Evolutionary conservation across 1,139 yeast species (phyloP).

Genomic region (Pneumocystis oryctolagi): DNA sequence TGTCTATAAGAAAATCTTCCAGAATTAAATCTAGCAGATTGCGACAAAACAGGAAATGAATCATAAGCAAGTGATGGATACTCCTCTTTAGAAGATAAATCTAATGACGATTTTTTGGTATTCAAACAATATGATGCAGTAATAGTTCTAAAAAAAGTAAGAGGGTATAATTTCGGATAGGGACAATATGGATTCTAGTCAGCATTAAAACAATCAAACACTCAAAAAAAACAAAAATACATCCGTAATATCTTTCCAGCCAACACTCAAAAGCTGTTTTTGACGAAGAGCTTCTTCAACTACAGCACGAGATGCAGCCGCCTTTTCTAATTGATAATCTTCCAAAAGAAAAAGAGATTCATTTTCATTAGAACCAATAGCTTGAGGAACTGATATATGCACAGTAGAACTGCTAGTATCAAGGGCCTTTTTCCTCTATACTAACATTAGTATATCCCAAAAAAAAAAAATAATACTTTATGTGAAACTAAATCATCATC

Average conservation of each 20-base stretch:
- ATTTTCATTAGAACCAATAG: slow-evolving; percentile 6
- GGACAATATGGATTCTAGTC: slow-evolving; percentile 66
- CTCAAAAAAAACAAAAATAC: slow-evolving; percentile 34
- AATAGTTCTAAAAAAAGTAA: slow-evolving; percentile 16
- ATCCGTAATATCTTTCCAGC: slow-evolving; percentile 74
- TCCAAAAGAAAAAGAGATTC: slow-evolving; percentile 58
- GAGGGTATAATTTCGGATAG: slow-evolving; percentile 45
- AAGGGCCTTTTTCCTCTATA: not conserved
- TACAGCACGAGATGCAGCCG: slow-evolving; percentile 61
- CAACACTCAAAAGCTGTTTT: slow-evolving; percentile 54
- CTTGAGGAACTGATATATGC: slow-evolving; percentile 4
- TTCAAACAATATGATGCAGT: slow-evolving; percentile 2
- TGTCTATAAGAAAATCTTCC: slow-evolving; percentile 42
- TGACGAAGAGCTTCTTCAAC: slow-evolving; percentile 70
- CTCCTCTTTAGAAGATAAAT: slow-evolving; percentile 7
- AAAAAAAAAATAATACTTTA: slow-evolving; percentile 31
- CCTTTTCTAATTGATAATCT: slow-evolving; percentile 57
- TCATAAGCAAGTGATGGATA: slow-evolving; percentile 19
- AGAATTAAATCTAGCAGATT: slow-evolving; percentile 15
- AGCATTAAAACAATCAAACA: slow-evolving; percentile 59
- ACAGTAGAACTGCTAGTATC: slow-evolving; percentile 2
- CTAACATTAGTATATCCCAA: not conserved
- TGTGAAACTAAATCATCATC: slow-evolving; percentile 73
- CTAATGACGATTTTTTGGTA: not conserved
- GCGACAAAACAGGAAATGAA: slow-evolving; percentile 12